A percentile compares a stretch with the other conserved stretches of the same genome.
Conservation (phyloP, 2,329 filamentous ascomycete species). For the Aspergillus niger region DNA sequence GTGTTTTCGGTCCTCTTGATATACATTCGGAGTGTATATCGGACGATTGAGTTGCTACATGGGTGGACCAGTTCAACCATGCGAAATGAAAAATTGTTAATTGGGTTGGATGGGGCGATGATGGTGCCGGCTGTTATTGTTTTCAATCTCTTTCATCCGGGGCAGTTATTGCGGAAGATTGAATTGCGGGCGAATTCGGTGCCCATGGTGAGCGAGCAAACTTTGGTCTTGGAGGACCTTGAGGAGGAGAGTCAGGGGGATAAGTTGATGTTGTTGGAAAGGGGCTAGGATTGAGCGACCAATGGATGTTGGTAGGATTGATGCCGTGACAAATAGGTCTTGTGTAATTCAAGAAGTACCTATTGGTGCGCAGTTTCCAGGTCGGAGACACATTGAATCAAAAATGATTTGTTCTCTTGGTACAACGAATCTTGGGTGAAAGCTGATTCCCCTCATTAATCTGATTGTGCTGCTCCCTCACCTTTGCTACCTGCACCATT, state of each 20-base stretch:
- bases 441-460: too few relatives aligned
- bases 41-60: slow-evolving; percentile 48
- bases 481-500: too few relatives aligned
- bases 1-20: slow-evolving; percentile 39
- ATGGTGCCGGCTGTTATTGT: slow-evolving; percentile 45
- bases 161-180: slow-evolving; percentile 21
- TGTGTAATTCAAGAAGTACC: too few relatives aligned
- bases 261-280: neutral
- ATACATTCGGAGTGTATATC: slow-evolving; percentile 47
- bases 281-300: neutral
- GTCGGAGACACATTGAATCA: too few relatives aligned
- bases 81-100: slow-evolving; percentile 46
- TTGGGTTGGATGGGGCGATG: slow-evolving; percentile 46
- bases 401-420: too few relatives aligned
- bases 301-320: neutral
- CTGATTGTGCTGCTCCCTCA: too few relatives aligned
- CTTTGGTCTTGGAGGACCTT: neutral
- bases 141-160: slow-evolving; percentile 43
- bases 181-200: neutral
- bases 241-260: neutral
- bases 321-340: too few relatives aligned
- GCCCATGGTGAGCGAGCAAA: neutral
- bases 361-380: too few relatives aligned
- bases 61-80: slow-evolving; percentile 50
- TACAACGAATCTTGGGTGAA: too few relatives aligned